A percentile compares a stretch with the other conserved stretches of the same genome.
Evolutionary conservation across 768 basidiomycete genomes (phyloP).

Genomic region (Agrocybe chaxingu): DNA sequence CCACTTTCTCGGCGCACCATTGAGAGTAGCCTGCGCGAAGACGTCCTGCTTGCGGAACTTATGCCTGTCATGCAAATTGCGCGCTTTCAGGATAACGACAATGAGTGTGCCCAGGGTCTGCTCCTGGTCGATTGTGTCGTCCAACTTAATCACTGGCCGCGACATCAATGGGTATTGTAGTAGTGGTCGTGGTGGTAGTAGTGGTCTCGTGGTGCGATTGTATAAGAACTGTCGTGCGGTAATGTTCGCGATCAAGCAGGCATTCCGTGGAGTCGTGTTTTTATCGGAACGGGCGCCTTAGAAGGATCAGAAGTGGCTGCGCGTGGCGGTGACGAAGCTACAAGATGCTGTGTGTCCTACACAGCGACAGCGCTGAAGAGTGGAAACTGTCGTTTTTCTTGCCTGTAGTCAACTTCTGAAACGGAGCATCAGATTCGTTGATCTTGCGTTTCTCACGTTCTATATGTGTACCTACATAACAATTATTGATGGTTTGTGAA

Average conservation of each 20-base stretch:
- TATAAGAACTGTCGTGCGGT: no score
- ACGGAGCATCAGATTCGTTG: no score
- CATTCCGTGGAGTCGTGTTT: background rate
- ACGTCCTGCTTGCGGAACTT: slow-evolving; percentile 92
- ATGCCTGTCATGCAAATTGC: slow-evolving; percentile 78
- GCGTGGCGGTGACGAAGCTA: no score
- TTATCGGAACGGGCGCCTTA: no score
- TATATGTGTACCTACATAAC: no score
- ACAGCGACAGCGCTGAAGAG: no score
- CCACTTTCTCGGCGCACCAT: slow-evolving; percentile 28
- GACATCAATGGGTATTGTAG: background rate
- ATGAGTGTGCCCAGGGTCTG: slow-evolving; percentile 77
- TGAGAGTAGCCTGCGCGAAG: slow-evolving; percentile 64
- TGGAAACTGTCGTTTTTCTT: no score
- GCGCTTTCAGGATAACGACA: slow-evolving; percentile 82
- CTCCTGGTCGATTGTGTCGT: slow-evolving; percentile 29
- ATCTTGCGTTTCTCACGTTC: no score
- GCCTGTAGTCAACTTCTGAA: no score
- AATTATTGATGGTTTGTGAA: no score
- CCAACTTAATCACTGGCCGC: slow-evolving; percentile 5
- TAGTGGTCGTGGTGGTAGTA: background rate
- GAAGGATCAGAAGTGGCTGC: background rate
- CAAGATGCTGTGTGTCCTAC: no score
- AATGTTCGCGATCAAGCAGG: background rate
- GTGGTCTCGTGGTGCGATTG: background rate